phyloP scores from a whole-genome alignment of 2,329 filamentous ascomycete genomes.

The Ilyonectria robusta region DNA sequence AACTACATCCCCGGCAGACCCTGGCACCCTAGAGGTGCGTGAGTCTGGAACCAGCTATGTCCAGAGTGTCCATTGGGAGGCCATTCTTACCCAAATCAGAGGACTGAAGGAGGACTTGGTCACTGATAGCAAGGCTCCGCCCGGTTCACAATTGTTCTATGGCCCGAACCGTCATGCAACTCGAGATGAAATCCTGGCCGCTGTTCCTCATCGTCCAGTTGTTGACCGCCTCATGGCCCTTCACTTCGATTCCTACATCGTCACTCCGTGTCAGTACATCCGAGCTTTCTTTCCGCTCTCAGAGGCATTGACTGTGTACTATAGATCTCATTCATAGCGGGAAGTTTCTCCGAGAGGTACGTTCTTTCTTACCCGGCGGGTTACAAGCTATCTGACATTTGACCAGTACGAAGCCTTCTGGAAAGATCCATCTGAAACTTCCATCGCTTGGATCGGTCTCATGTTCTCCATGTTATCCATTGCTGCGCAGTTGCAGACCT shows the following conservation, averaged over 20 bases:
- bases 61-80: slow-evolving; percentile 35
- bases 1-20: slow-evolving; percentile 26
- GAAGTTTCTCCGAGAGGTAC: slow-evolving; percentile 35
- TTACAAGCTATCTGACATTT: slow-evolving; percentile 30
- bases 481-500: slow-evolving; percentile 34
- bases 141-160: slow-evolving; percentile 35
- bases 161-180: slow-evolving; percentile 33
- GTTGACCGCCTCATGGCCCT: slow-evolving; percentile 35
- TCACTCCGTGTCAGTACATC: slow-evolving; percentile 32
- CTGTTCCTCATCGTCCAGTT: slow-evolving; percentile 33
- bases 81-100: slow-evolving; percentile 34
- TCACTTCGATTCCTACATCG: slow-evolving; percentile 34
- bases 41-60: slow-evolving; percentile 36
- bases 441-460: slow-evolving; percentile 33
- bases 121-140: slow-evolving; percentile 21
- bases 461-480: slow-evolving; percentile 36
- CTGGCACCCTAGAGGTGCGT: slow-evolving; percentile 28
- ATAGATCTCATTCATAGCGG: slow-evolving; percentile 32
- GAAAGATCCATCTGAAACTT: slow-evolving; percentile 28
- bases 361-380: slow-evolving; percentile 17
- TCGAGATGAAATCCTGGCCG: slow-evolving; percentile 31
- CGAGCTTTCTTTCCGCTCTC: slow-evolving; percentile 15
- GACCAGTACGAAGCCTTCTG: slow-evolving; percentile 31
- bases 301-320: slow-evolving; percentile 26
- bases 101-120: slow-evolving; percentile 35